Base-by-base conservation (phyloP, 331 rosid species). In the Telfairia occidentalis region DNA sequence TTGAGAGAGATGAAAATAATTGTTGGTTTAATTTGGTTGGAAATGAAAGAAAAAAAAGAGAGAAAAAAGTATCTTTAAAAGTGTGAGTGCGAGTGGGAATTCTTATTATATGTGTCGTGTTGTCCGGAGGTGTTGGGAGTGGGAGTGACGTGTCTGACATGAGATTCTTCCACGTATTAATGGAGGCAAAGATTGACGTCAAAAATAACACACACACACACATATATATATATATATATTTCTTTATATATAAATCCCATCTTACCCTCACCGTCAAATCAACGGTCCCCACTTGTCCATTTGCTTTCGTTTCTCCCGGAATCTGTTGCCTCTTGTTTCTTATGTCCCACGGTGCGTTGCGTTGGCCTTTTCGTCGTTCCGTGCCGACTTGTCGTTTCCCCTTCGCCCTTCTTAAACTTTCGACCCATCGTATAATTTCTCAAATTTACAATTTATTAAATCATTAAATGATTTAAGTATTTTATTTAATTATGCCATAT, bases 161-260 rank as follows among this genome's bases (percentile, higher is more conserved):
- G 26, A 71, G 75, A 71, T 71, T 71, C 75, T 71, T 71, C 75
- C 75, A 71, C 75, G 75, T 71, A 71, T 71, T 28, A 71, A 28
- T 71, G 18, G 7, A 19, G 11, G 40, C 75, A 26, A 71, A 16
- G 28, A 45, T 46, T 71, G 75, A 46, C 43, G 75, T 71, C 75
- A 71, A n/a, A n/a, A n/a, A n/a, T n/a, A n/a, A n/a, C n/a, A n/a
- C n/a, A n/a, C n/a, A n/a, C n/a, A n/a, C n/a, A n/a, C n/a, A n/a
- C n/a, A n/a, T n/a, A n/a, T n/a, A n/a, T n/a, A n/a, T n/a, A n/a
- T n/a, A n/a, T n/a, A n/a, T n/a, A n/a, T n/a, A n/a, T n/a, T n/a
- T n/a, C n/a, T n/a, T n/a, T n/a, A n/a, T n/a, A n/a, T n/a, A n/a
- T n/a, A n/a, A 5, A n/a, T 64, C 48, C 0, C 35, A 38, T 65